Evolutionary conservation across 2,329 filamentous ascomycete genomes (phyloP), one percentile per base, ranked within the genome.

Genomic region (Trichoderma lentiforme): DNA sequence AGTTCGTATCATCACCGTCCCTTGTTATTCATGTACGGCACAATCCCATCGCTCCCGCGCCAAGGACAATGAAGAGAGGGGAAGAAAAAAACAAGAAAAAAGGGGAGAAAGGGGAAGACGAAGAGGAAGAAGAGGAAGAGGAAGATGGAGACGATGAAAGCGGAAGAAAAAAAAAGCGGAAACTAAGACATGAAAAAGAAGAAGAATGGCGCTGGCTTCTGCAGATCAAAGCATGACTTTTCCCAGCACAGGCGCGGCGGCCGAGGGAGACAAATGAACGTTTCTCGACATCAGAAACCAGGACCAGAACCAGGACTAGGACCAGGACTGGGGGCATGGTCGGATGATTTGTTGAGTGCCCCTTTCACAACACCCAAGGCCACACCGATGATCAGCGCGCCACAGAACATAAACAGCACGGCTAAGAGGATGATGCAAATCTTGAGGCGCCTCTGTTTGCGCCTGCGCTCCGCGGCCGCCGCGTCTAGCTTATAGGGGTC

Each of bases 301-400:
- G n/a, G 18, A 11, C 32, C 34, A 21, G 34, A 62, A 26, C 26
- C 18, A 34, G 39, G 39, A 28, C 11, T n/a, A 21, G 39, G 39
- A 26, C n/a, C 11, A n/a, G 34, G 34, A 28, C n/a, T n/a, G 12
- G n/a, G 18, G 6, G n/a, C n/a, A 21, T 51, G 64, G n/a, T 58
- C 32, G 9, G 64, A 51, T 6, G n/a, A 53, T 24, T 43, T 56
- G 64, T 72, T 68, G 30, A 53, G 57, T 15, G 36, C 30, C 26
- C 39, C 70, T 51, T 77, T 78, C 7, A 78, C 68, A 7, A 79
- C 75, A 3, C 77, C 77, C 61, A 79, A 62, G 18, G 77, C 73
- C 14, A 79, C 67, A 4, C 78, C 78, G 8, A 79, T 69, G n/a
- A 76, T 73, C 39, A 79, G 58, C 14, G 76, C 77, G 53, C 78